A percentile compares a stretch with the other conserved stretches of the same genome.
Evolutionary conservation across 2,329 filamentous ascomycete genomes (phyloP).

Genomic region (Ophioceras dolichostomum): DNA sequence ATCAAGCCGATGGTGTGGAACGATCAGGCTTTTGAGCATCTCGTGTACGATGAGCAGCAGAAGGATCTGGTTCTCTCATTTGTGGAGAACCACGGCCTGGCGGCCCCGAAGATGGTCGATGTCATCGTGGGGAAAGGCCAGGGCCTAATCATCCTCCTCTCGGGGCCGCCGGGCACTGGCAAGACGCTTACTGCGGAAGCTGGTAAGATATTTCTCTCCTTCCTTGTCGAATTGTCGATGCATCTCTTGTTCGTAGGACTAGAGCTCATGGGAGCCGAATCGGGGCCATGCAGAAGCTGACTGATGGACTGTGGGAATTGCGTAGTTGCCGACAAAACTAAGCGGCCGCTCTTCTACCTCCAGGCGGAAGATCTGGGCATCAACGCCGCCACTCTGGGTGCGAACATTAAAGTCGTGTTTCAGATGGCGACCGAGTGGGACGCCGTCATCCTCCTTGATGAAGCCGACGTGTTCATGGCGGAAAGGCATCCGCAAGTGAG

Average conservation of each 20-base stretch:
- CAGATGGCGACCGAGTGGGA: slow-evolving; percentile 36
- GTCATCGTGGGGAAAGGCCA: slow-evolving; percentile 27
- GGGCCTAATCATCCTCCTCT: slow-evolving; percentile 15
- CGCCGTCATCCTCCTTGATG: slow-evolving; percentile 37
- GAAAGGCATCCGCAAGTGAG: slow-evolving; percentile 25
- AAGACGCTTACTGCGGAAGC: slow-evolving; percentile 30
- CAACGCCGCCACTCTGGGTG: slow-evolving; percentile 27
- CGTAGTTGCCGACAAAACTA: slow-evolving; percentile 24
- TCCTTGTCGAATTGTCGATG: no score
- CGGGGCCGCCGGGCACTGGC: slow-evolving; percentile 31
- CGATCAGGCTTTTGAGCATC: slow-evolving; percentile 28
- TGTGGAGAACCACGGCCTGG: slow-evolving; percentile 27
- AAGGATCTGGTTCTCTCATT: slow-evolving; percentile 35
- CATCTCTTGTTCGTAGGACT: no score
- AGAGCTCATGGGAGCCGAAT: no score
- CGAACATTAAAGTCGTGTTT: slow-evolving; percentile 32
- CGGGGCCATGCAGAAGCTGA: no score
- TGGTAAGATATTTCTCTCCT: neutral
- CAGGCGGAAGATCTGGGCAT: slow-evolving; percentile 35
- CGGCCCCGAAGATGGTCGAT: slow-evolving; percentile 17
- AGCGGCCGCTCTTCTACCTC: slow-evolving; percentile 30
- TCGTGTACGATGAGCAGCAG: slow-evolving; percentile 32
- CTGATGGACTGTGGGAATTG: no score
- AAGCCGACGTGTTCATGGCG: slow-evolving; percentile 40
- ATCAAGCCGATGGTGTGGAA: slow-evolving; percentile 30